phyloP scores from a whole-genome alignment of 345 rosid species.

The Eucalyptus cloeziana region DNA sequence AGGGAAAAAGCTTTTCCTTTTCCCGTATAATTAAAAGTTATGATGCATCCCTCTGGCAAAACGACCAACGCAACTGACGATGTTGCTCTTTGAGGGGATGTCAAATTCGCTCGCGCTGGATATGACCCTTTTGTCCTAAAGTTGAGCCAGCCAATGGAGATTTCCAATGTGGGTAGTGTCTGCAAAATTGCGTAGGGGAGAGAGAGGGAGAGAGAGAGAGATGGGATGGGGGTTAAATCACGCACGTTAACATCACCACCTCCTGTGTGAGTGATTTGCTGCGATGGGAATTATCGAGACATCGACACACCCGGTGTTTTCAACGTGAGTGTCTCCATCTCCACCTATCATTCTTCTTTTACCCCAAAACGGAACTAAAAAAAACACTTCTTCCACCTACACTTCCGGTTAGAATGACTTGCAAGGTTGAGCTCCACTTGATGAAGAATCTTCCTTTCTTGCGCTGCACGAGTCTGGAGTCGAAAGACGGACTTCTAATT shows the following conservation, averaged over 20 bases:
- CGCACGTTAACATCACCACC: neutral
- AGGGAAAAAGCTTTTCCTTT: neutral
- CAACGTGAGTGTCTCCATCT: neutral
- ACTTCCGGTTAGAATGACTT: neutral
- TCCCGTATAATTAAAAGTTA: neutral
- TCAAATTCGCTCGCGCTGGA: neutral
- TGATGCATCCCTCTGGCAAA: neutral
- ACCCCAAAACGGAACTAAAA: neutral
- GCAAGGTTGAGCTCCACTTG: neutral
- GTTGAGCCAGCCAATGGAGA: neutral
- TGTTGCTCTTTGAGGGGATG: neutral
- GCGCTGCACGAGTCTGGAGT: neutral
- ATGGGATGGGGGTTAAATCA: neutral
- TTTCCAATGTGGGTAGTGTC: neutral
- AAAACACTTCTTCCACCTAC: neutral
- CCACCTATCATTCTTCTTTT: neutral
- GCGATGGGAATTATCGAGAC: neutral
- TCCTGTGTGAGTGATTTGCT: neutral
- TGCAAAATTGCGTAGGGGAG: neutral
- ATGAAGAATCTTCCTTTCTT: neutral
- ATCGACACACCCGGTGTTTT: neutral
- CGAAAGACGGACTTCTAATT: neutral
- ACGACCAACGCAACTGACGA: neutral
- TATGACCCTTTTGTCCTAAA: neutral
- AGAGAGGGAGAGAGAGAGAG: neutral